A percentile compares a stretch with the other conserved stretches of the same genome.
Conservation (phyloP, 345 rosid genomes). For the Aegle marmelos region DNA sequence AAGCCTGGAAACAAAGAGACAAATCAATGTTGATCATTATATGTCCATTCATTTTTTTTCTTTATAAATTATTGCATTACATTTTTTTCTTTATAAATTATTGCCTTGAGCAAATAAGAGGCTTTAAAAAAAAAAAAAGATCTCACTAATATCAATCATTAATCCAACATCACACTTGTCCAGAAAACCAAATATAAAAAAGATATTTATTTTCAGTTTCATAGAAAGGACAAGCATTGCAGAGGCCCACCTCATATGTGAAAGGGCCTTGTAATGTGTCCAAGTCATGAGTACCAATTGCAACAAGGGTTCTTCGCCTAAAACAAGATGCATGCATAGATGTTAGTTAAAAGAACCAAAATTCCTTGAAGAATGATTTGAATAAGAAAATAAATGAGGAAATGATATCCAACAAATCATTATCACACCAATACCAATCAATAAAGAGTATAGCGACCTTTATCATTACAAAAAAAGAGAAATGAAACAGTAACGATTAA, state of each 20-base stretch:
- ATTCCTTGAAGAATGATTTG: not conserved
- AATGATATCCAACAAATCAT: not conserved
- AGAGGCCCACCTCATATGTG: conserved; percentile 76
- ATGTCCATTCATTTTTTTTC: not conserved
- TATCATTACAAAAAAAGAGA: no score
- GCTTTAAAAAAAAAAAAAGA: not conserved
- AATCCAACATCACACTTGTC: not conserved
- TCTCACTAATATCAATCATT: not conserved
- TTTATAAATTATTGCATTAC: not conserved
- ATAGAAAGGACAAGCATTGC: not conserved
- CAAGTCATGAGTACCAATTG: conserved; percentile 97
- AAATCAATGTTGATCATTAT: not conserved
- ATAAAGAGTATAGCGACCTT: not conserved
- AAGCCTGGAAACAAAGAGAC: conserved; percentile 50
- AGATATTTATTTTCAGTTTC: not conserved
- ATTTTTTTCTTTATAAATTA: not conserved
- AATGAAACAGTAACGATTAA: not conserved
- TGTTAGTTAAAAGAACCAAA: not conserved
- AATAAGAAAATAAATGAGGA: not conserved
- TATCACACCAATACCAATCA: not conserved
- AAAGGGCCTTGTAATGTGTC: conserved; percentile 87
- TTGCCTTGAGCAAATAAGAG: not conserved
- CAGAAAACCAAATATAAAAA: not conserved
- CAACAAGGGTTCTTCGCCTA: conserved; percentile 84
- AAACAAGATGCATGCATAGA: conserved; percentile 15